Percentiles rank a stretch among this genome's conserved stretches.
These are phyloP conservation scores for Trametes sp. DNA, from an alignment of 1,284 basidiomycete genomes.

Conservation along the genomic window DNA sequence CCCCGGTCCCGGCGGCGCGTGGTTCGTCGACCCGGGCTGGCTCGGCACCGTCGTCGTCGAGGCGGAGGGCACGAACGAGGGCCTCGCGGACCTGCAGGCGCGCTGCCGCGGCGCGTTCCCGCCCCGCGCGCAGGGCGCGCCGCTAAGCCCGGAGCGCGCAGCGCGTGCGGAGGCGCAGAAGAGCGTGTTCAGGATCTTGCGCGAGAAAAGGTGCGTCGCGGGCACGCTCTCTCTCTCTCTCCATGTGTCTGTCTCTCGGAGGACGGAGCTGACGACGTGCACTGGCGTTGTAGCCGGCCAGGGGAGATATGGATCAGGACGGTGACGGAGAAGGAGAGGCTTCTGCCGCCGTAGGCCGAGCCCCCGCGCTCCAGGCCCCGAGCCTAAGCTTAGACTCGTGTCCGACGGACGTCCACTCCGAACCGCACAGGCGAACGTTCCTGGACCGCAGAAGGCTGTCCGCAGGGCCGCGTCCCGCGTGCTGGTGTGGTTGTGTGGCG, in stretches of 20 bases:
- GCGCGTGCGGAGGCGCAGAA: constrained; percentile 55
- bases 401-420: background rate
- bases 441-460: too few species aligned
- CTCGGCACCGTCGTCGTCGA: constrained; percentile 81
- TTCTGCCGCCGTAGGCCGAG: constrained; percentile 45
- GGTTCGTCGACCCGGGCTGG: constrained; percentile 77
- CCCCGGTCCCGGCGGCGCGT: constrained; percentile 47
- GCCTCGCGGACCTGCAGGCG: constrained; percentile 76
- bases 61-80: constrained; percentile 84
- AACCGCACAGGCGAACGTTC: constrained; percentile 11
- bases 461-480: background rate
- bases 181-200: constrained; percentile 73
- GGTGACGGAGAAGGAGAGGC: constrained; percentile 67
- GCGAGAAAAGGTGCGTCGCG: constrained; percentile 73
- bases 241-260: too few species aligned
- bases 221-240: too few species aligned
- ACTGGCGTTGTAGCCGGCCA: constrained; percentile 60
- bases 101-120: constrained; percentile 76
- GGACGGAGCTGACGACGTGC: constrained; percentile 15
- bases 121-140: constrained; percentile 49
- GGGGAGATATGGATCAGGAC: constrained; percentile 81
- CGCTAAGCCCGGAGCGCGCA: constrained; percentile 37
- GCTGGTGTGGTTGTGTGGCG: background rate
- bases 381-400: background rate
- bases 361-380: too few species aligned